Conservation (phyloP, 805 yeast genomes). For the Jamesozyma spencerorum region DNA sequence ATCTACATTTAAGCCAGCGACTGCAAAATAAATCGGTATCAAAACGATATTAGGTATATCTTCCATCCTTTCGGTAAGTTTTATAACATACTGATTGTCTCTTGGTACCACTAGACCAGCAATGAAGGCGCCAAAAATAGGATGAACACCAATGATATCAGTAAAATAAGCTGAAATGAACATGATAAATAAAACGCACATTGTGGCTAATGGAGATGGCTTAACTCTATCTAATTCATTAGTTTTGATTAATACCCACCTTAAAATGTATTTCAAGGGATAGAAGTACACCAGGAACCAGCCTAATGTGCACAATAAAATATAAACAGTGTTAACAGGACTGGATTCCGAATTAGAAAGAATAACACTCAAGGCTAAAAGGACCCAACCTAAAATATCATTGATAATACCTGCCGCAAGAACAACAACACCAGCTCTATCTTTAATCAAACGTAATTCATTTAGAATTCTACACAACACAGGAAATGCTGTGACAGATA, state of each 20-base stretch:
- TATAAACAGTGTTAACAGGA: constrained; percentile 62
- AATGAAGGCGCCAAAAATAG: constrained; percentile 78
- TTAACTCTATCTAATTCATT: constrained; percentile 50
- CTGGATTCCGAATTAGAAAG: constrained; percentile 58
- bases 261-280: constrained; percentile 46
- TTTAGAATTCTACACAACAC: constrained; percentile 72
- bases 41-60: constrained; percentile 63
- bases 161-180: constrained; percentile 68
- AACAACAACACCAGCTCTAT: constrained; percentile 64
- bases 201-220: constrained; percentile 54
- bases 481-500: constrained; percentile 81
- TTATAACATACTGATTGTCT: constrained; percentile 62
- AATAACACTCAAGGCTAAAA: constrained; percentile 66
- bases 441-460: constrained; percentile 60
- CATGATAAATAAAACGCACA: constrained; percentile 45
- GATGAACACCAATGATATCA: constrained; percentile 77
- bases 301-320: constrained; percentile 53
- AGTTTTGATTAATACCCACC: constrained; percentile 38
- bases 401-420: constrained; percentile 76
- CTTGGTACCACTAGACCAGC: constrained; percentile 70
- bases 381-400: constrained; percentile 74
- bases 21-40: constrained; percentile 71
- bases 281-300: constrained; percentile 56
- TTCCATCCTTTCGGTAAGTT: constrained; percentile 65
- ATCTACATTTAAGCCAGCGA: constrained; percentile 67